Base-by-base conservation (phyloP, 768 basidiomycete species). In the Atractiella rhizophila region DNA sequence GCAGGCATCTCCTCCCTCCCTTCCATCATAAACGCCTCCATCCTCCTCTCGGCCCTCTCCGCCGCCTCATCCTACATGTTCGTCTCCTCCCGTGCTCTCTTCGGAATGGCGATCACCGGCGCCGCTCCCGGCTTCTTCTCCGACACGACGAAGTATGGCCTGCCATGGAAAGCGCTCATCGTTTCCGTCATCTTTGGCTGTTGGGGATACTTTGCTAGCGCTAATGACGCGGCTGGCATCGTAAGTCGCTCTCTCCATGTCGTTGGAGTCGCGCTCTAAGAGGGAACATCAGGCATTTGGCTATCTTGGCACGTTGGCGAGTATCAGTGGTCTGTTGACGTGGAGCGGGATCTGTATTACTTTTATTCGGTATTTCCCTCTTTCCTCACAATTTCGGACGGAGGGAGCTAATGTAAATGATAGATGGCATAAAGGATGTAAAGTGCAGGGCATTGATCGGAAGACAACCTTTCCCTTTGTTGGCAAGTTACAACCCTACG, bases 331-430 rank as follows among this genome's bases (percentile, higher is more conserved):
- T 44, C 43, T 83, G 18, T 64, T 78, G 63, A 74, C 76, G 4
- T 82, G 80, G 79, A 70, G 71, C 45, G 74, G 71, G 36, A 81
- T 83, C 54, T 66, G 62, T 38, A 28, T 80, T 39, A 76, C 74
- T 11, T 82, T 78, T 54, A 45, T 78, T 39, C 74, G 83, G 35
- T 91, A 88, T 67, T 66, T 80, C 57, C 57, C 65, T n/a, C 11
- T 16, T 11, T 11, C 16, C 11, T 11, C 11, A 11, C 29, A 30
- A 30, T 30, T 30, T 16, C 16, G 29, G 16, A 11, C 29, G 16
- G 11, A 30, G 11, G 11, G 29, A 11, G 29, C 29, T 18, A 7
- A 16, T 34, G n/a, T n/a, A n/a, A n/a, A n/a, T n/a, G n/a, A n/a
- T 16, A 16, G 33, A 16, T 34, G n/a, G 7, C 33, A 34, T 23